Base-by-base conservation (phyloP, 2,329 filamentous ascomycete species). In the Davidsoniella eucalypti region DNA sequence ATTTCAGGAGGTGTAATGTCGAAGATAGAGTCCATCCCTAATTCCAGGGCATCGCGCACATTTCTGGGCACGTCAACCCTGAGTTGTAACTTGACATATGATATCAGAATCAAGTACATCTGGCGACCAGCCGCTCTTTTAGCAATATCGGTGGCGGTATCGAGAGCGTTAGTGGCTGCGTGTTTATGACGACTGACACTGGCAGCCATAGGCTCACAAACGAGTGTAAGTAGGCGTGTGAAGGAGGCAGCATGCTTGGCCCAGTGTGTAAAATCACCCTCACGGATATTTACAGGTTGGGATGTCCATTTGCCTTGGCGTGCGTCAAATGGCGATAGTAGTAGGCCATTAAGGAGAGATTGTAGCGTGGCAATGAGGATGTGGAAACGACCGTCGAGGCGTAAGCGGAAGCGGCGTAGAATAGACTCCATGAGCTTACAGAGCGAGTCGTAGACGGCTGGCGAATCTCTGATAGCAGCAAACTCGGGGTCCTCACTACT, bases 301-400 rank as follows among this genome's bases (percentile, higher is more conserved):
- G 64, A 56, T 56, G 55, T 33, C 54, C 64, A 60, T 16, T 54
- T 40, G 53, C 52, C 40, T 56, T 54, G 25, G 51, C 62, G 59
- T n/a, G 56, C 55, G 51, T 58, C 52, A 45, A 50, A 60, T 5
- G 66, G 63, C 9, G 67, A 61, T 2, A 64, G 57, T 33, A 80
- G 64, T 16, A 81, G 68, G 36, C 68, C 67, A 18, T 64, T 63
- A 36, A 82, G 67, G n/a, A 82, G 70, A 3, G 69, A 63, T 56
- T 78, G 72, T 52, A 82, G 63, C 2, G 69, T 63, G 36, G 68
- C 62, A 44, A 78, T 62, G 4, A 80, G 65, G 42, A 80, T 63
- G 57, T 79, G 77, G 56, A 77, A 76, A 54, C 78, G 77, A 2
- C 76, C 76, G 56, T 79, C 72, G 1, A 82, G 65, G 8, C 78